A percentile compares a stretch with the other conserved stretches of the same genome.
Conservation (phyloP, 1,139 yeast species). For the Magnusiomyces magnusii region DNA sequence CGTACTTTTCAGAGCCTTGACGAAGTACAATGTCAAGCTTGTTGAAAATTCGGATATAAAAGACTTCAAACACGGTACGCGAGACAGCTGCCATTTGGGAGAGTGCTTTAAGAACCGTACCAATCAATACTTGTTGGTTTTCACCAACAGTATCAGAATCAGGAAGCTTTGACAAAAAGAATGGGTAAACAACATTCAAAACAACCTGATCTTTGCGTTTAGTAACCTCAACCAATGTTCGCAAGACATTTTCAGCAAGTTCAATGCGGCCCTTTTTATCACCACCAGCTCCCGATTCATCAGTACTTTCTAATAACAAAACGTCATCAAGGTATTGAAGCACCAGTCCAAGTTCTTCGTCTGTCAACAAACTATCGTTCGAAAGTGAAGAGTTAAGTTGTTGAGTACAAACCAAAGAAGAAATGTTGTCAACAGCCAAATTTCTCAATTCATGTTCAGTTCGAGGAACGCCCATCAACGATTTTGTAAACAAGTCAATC, state of each 20-base stretch:
- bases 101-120: constrained; percentile 25
- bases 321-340: constrained; percentile 63
- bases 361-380: constrained; percentile 35
- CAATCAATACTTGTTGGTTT: constrained; percentile 7
- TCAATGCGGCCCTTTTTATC: constrained; percentile 26
- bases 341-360: constrained; percentile 52
- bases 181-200: constrained; percentile 53
- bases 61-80: constrained; percentile 30
- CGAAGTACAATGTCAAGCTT: constrained; percentile 23
- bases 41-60: constrained; percentile 32
- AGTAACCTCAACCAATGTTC: constrained; percentile 48
- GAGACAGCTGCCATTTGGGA: constrained; percentile 29
- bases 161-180: constrained; percentile 47
- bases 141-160: constrained; percentile 28
- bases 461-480: constrained; percentile 58
- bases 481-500: constrained; percentile 54
- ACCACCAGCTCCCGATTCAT: constrained; percentile 27
- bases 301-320: constrained; percentile 33
- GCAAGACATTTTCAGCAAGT: constrained; percentile 37
- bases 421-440: constrained; percentile 56
- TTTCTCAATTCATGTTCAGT: constrained; percentile 63
- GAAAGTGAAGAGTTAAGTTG: constrained; percentile 14
- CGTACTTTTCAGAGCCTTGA: constrained; percentile 17
- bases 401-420: constrained; percentile 43
- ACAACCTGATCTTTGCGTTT: constrained; percentile 40